Base-by-base conservation (phyloP, 78 protist genomes). In the Dictyostelium intermedium region DNA sequence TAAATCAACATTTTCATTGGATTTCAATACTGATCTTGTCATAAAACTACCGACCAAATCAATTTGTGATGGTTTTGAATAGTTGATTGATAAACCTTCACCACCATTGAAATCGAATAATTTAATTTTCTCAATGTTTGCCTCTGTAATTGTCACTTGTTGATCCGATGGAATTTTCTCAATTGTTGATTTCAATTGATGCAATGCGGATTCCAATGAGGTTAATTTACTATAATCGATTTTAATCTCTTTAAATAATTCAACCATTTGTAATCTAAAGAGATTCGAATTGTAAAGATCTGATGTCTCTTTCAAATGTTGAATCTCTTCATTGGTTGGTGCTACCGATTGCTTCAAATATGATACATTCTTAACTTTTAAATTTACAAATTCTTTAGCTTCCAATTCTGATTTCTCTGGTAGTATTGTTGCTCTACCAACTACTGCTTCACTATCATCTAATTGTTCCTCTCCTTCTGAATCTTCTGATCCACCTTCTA, bases 21-120 rank as follows among this genome's bases (percentile, higher is more conserved):
- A 53, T 27, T 92, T 92, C 11, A 41, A 39, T 2, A 81, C 74
- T 34, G 96, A 56, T 53, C 66, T 45, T 23, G 83, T 56, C 92
- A 92, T 92, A 53, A 82, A 92, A 77, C 92, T 84, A 76, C 96
- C 96, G 14, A 60, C 78, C 0, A 92, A 39, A 9, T 92, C 91
- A 7, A 92, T 72, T 30, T 61, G 37, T 1, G 34, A 9, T 50
- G 96, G 96, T 32, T 72, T 81, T 1, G 27, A 34, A 41, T 84
- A 83, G 2, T 61, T 32, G 0, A 82, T 25, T n/a, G 56, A 43
- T 14, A 92, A 45, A 11, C 85, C 85, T 20, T 39, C 61, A 23
- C 86, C 86, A 35, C 60, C 60, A 5, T 30, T 63, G 0, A 85
- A 50, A 78, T 87, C 94, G 39, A 89, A 47, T 80, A 89, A 14